phyloP scores from a whole-genome alignment of 1,284 basidiomycete genomes.

The Papiliotrema fonsecae region DNA sequence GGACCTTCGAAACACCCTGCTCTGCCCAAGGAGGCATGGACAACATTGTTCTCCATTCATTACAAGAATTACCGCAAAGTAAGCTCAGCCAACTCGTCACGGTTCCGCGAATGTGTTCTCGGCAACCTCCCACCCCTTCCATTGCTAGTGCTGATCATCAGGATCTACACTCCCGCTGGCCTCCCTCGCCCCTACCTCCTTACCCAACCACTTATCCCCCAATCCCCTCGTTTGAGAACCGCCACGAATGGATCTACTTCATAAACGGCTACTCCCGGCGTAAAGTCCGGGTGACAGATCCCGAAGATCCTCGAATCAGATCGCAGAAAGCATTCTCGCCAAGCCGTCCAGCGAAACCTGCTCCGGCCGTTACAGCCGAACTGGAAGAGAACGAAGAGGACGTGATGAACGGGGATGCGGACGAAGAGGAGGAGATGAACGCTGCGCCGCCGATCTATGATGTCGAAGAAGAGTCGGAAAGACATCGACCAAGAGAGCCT shows the following conservation, averaged over 20 bases:
- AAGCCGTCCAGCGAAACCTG: neutral
- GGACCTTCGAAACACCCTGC: constrained; percentile 19
- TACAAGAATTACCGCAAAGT: constrained; percentile 18
- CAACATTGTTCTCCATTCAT: constrained; percentile 21
- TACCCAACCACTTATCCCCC: constrained; percentile 13
- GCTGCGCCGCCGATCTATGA: neutral
- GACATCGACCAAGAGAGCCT: constrained; percentile 27
- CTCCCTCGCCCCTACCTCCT: constrained; percentile 12
- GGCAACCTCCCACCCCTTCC: too few species aligned
- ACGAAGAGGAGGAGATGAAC: constrained; percentile 11
- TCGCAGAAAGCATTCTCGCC: neutral
- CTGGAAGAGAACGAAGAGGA: constrained; percentile 17
- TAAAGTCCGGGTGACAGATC: neutral
- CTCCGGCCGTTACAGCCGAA: neutral
- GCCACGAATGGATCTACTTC: constrained; percentile 10
- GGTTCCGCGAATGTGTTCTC: too few species aligned
- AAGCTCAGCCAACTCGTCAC: constrained; percentile 4
- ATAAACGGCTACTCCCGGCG: constrained; percentile 12
- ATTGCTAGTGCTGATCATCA: neutral
- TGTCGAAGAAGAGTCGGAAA: constrained; percentile 8
- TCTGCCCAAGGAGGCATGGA: constrained; percentile 31
- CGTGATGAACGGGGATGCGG: constrained; percentile 5
- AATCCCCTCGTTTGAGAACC: constrained; percentile 2
- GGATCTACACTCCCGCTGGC: constrained; percentile 8
- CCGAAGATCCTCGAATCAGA: neutral